Evolutionary conservation across 371 early-diverging fungal species (phyloP), one percentile per base, ranked within the genome.

Genomic region (Rhizomucor miehei): DNA sequence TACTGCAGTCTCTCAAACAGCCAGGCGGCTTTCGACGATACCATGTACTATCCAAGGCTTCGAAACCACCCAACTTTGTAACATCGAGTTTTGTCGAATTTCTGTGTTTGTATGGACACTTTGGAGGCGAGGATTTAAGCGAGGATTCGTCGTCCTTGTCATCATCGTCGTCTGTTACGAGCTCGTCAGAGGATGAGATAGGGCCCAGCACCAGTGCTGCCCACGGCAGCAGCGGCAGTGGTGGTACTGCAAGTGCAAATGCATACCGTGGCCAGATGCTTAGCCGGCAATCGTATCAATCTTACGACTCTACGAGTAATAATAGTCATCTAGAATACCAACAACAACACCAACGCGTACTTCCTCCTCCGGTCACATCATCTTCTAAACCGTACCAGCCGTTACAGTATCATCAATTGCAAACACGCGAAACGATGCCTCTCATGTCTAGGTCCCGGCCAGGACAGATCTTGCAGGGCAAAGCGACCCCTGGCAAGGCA

Each of bases 1-100:
- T 75, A 1, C 57, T 73, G 23, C 71, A 75, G 50, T 61, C 79
- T 0, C 61, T 79, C 23, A 81, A 72, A 45, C 79, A 80, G 43
- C 96, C 97, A 1, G 97, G 97, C 51, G 92, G 91, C 17, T 93
- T 97, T 70, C 77, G 96, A 34, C 82, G 97, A 1, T 86, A 92
- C 56, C 90, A 87, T 73, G 76, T 97, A 24, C 71, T 82, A 20
- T 81, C 80, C 54, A 79, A 85, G 51, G 95, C 95, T 19, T 74
- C 77, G 35, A 71, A 68, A 46, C 81, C 79, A 16, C 81, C 87
- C 51, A 85, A 85, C 63, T 76, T 90, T 47, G 75, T 94, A 41
- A 93, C 96, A 6, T 73, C 82, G 36, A 92, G 88, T 68, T 97
- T 95, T 81, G 88, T 95, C 36, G 97, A 97, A 66, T 96, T 95